A percentile compares a stretch with the other conserved stretches of the same genome.
These are phyloP conservation scores for Calonectria crousiana DNA, from an alignment of 2,329 filamentous ascomycete species.

Conservation along the genomic window DNA sequence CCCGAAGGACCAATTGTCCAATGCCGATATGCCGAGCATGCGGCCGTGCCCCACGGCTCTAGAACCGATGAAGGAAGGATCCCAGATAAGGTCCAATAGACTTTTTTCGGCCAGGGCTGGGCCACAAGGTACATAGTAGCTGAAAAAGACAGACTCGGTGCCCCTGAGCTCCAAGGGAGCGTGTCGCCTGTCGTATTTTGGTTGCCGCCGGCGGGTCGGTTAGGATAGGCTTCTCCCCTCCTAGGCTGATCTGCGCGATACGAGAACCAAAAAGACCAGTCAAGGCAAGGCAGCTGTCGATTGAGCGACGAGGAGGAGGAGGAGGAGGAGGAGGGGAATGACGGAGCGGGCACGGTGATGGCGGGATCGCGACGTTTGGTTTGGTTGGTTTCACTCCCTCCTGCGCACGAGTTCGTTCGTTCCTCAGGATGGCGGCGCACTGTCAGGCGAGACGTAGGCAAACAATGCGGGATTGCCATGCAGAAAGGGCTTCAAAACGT, in stretches of 20 bases:
- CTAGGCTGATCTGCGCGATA: slow-evolving; percentile 21
- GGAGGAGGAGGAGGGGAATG: background rate
- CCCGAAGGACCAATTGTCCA: slow-evolving; percentile 15
- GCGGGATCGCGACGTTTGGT: background rate
- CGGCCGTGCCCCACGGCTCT: slow-evolving; percentile 25
- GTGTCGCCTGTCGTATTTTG: slow-evolving; percentile 14
- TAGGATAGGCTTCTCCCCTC: background rate
- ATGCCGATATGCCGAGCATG: slow-evolving; percentile 32
- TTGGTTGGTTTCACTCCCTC: background rate
- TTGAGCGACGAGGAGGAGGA: no score
- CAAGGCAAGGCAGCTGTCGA: background rate
- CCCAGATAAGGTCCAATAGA: slow-evolving; percentile 34
- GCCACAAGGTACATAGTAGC: slow-evolving; percentile 16
- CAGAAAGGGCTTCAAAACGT: background rate
- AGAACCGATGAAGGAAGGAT: slow-evolving; percentile 7
- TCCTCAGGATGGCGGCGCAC: background rate
- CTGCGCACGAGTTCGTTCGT: background rate
- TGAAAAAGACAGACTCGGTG: slow-evolving; percentile 19
- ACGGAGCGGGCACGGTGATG: background rate
- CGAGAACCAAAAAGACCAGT: slow-evolving; percentile 4
- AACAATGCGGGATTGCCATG: background rate
- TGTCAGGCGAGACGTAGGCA: background rate
- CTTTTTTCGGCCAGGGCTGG: background rate
- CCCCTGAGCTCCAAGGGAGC: slow-evolving; percentile 34
- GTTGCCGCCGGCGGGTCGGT: slow-evolving; percentile 6